These are phyloP conservation scores for Diplodia seriata DNA, from an alignment of 2,329 filamentous ascomycete species.

Conservation along the genomic window DNA sequence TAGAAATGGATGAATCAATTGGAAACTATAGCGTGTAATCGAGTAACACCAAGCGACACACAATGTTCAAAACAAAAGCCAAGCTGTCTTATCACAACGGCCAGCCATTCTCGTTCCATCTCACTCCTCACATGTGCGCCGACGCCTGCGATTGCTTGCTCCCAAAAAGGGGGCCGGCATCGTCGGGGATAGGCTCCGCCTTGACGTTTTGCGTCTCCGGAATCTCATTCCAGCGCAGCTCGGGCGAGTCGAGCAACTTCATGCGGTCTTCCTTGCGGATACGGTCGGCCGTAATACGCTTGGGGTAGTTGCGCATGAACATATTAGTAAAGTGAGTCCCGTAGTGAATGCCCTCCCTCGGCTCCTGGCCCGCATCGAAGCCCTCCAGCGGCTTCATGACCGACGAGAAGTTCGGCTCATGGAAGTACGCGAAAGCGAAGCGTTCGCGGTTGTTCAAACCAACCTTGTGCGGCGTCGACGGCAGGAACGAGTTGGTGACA, in stretches of 20 bases:
- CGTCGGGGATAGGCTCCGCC: not conserved
- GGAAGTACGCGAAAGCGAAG: conserved; percentile 60
- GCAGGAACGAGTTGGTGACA: conserved; percentile 55
- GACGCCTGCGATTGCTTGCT: not conserved
- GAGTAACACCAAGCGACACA: no score
- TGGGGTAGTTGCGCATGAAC: conserved; percentile 59
- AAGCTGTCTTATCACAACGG: no score
- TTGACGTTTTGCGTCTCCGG: not conserved
- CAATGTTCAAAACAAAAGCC: no score
- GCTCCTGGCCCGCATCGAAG: conserved; percentile 37
- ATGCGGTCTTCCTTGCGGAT: conserved; percentile 34
- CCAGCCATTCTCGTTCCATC: no score
- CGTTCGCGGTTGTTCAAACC: conserved; percentile 58
- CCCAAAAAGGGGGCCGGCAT: not conserved
- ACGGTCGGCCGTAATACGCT: conserved; percentile 54
- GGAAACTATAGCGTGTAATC: no score
- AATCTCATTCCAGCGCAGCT: not conserved
- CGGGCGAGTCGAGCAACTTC: conserved; percentile 23
- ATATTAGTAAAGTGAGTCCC: conserved; percentile 62
- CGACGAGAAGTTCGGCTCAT: conserved; percentile 59
- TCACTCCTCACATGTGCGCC: not conserved
- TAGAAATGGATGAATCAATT: no score
- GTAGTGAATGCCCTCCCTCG: conserved; percentile 55
- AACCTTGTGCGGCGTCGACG: conserved; percentile 60
- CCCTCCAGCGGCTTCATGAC: conserved; percentile 54